phyloP scores from a whole-genome alignment of 345 rosid genomes.

The Hypericum perforatum region DNA sequence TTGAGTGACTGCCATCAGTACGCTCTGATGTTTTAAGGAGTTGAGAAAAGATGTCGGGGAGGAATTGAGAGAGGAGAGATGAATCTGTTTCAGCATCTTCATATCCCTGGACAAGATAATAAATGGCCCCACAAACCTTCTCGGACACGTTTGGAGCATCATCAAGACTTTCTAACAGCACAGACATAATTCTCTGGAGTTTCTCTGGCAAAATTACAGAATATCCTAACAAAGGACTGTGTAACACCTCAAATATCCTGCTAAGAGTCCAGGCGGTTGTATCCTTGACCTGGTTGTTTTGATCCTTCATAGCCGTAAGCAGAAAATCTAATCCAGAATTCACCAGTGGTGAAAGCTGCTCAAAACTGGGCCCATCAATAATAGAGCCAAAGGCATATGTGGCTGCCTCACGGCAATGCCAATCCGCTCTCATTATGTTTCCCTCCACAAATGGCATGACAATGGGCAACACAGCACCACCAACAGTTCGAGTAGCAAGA shows the following conservation, averaged over 20 bases:
- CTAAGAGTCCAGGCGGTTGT: conserved; percentile 95
- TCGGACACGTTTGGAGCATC: conserved; percentile 79
- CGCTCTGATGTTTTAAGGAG: conserved; percentile 72
- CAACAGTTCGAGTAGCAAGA: background rate
- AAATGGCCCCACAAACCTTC: conserved; percentile 5
- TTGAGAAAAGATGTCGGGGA: conserved; percentile 49
- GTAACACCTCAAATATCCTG: conserved; percentile 84
- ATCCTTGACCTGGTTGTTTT: conserved; percentile 83
- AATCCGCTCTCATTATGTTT: conserved; percentile 5
- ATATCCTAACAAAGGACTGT: conserved; percentile 56
- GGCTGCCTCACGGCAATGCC: conserved; percentile 6
- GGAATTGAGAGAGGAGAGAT: conserved; percentile 35
- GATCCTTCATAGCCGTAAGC: conserved; percentile 69
- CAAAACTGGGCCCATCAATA: conserved; percentile 20
- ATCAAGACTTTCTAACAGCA: conserved; percentile 59
- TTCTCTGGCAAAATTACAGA: conserved; percentile 60
- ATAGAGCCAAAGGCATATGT: conserved; percentile 7
- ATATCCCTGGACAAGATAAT: conserved; percentile 5
- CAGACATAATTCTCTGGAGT: conserved; percentile 45
- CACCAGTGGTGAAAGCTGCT: conserved; percentile 71
- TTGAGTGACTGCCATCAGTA: conserved; percentile 56
- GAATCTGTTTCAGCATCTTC: background rate
- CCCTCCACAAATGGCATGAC: conserved; percentile 6
- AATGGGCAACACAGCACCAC: background rate
- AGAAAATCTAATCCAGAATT: conserved; percentile 70